Conservation (phyloP, 768 basidiomycete species). For the Mycena leptocephala region DNA sequence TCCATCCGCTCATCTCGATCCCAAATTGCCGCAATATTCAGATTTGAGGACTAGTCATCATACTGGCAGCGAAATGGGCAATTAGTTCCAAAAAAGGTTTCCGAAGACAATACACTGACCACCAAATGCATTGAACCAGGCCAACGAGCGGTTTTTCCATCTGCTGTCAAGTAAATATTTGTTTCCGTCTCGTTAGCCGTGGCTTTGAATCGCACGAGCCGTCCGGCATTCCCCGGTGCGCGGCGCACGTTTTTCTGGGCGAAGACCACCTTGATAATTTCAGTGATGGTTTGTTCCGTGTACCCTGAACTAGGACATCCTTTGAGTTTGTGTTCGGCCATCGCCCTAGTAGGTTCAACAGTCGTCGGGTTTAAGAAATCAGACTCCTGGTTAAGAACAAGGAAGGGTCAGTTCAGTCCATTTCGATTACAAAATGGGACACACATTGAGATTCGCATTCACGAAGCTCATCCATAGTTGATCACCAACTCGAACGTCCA, state of each 20-base stretch:
- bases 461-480: constrained; percentile 48
- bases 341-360: constrained; percentile 6
- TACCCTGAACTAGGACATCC: constrained; percentile 55
- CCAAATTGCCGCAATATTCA: too few species aligned
- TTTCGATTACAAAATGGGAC: not conserved
- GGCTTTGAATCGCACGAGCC: constrained; percentile 50
- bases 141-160: constrained; percentile 53
- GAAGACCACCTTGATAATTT: constrained; percentile 64
- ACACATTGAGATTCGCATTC: constrained; percentile 51
- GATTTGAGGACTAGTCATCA: too few species aligned
- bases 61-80: too few species aligned
- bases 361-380: constrained; percentile 20
- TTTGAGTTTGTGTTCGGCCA: constrained; percentile 30
- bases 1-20: too few species aligned
- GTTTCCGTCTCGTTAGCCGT: constrained; percentile 51
- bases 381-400: constrained; percentile 31
- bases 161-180: constrained; percentile 49
- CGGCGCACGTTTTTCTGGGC: constrained; percentile 60
- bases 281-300: constrained; percentile 55
- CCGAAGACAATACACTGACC: too few species aligned
- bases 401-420: not conserved
- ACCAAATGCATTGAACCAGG: constrained; percentile 55
- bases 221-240: constrained; percentile 61
- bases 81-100: too few species aligned
- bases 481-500: constrained; percentile 49